Evolutionary conservation across 192 early-diverging fungal genomes (phyloP), one percentile per base, ranked within the genome.

Genomic region (Backusella australiensis): DNA sequence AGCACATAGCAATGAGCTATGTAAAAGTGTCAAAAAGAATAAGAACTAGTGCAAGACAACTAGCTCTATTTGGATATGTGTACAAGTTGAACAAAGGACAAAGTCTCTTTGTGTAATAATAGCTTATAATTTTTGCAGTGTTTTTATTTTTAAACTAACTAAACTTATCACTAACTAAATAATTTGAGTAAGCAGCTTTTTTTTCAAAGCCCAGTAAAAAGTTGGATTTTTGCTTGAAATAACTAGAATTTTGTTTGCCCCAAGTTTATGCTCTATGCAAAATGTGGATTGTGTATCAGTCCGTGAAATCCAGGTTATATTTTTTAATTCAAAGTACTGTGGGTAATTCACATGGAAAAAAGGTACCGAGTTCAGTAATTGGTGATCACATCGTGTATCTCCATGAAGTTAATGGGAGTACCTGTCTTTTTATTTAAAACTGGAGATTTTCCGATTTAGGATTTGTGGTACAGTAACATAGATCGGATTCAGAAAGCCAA

Each of bases 341-440:
- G 68, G 68, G 68, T 69, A 69, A 69, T 69, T 69, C 68, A 69
- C 68, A 69, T 69, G 68, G 2, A 38, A 69, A 36, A 39, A 21
- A 35, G 35, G 7, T 21, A 36, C 38, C 14, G 6, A 38, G 38
- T 69, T 41, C n/a, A 23, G 35, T 38, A 23, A 69, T 69, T 69
- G 35, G 68, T 69, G 68, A 12, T 69, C 35, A 35, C 68, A 69
- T 69, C 21, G 19, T 69, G 68, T 69, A 69, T 69, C n/a, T 38
- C 68, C 68, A 41, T 63, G 56, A 63, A 63, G 26, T 29, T 29
- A 29, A 63, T 63, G 56, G 56, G 56, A 12, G 56, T 63, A 63
- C 56, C 21, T 63, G 21, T 63, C 26, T 63, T 63, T 44, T 23
- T 63, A 63, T 23, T 63, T 63, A 63, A 63, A 63, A 29, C 56